Conservation (phyloP, 2,329 filamentous ascomycete species). For the Colletotrichum sojae region DNA sequence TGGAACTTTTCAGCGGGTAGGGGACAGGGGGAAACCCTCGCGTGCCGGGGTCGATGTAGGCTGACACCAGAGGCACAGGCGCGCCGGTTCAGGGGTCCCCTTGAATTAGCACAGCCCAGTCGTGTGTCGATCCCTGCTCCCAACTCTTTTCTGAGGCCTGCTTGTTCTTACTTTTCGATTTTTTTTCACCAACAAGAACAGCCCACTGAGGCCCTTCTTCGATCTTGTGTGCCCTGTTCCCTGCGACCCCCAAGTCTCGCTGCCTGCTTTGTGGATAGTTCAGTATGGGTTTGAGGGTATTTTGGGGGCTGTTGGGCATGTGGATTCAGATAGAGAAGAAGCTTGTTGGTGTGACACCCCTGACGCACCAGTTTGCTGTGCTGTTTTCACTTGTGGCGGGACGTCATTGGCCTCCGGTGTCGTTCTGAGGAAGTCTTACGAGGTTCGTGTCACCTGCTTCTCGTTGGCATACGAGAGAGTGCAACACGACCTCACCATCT, state of each 20-base stretch:
- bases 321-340: background rate
- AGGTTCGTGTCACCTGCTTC: too few species aligned
- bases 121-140: too few species aligned
- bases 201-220: background rate
- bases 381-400: too few species aligned
- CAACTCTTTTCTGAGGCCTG: too few species aligned
- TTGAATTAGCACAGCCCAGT: too few species aligned
- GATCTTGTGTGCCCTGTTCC: background rate
- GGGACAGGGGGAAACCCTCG: background rate
- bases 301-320: background rate
- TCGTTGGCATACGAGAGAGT: too few species aligned
- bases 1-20: conserved; percentile 2
- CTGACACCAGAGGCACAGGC: conserved; percentile 8
- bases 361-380: background rate
- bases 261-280: background rate
- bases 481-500: too few species aligned
- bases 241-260: background rate
- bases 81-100: too few species aligned
- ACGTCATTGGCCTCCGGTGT: too few species aligned
- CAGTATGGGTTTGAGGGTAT: background rate
- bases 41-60: conserved; percentile 2
- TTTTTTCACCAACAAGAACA: background rate
- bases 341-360: background rate
- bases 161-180: background rate
- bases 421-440: too few species aligned